These are phyloP conservation scores for Luffa aegyptiaca DNA, from an alignment of 306 rosid species.

Conservation along the genomic window DNA sequence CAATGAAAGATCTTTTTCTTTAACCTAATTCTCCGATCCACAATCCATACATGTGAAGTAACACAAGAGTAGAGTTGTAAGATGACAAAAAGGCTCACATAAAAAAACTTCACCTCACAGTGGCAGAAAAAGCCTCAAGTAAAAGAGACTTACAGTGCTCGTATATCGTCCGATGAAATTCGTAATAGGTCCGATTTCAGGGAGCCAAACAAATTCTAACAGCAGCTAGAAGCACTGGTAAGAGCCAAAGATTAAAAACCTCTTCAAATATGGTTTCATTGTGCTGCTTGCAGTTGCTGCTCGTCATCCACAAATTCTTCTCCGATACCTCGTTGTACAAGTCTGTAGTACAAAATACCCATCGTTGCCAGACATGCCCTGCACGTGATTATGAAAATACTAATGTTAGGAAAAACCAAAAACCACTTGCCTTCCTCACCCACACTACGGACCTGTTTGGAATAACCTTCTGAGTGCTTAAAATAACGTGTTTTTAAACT, in stretches of 20 bases:
- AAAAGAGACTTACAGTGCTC: not conserved
- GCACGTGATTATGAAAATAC: constrained; percentile 20
- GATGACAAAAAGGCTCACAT: constrained; percentile 13
- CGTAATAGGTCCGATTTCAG: constrained; percentile 1
- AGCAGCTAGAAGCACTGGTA: not conserved
- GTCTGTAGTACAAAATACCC: constrained; percentile 99
- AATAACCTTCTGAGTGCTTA: too few species aligned
- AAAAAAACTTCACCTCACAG: not conserved
- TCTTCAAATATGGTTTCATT: constrained; percentile 4
- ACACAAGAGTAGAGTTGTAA: constrained; percentile 1
- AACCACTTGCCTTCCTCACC: not conserved
- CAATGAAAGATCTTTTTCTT: not conserved
- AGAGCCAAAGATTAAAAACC: not conserved
- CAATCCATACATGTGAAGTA: constrained; percentile 10
- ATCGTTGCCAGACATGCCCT: constrained; percentile 99
- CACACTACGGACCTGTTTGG: too few species aligned
- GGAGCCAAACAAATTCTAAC: constrained; percentile 2
- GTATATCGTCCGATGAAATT: not conserved
- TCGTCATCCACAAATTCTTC: constrained; percentile 48
- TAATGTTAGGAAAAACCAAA: constrained; percentile 16
- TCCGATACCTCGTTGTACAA: constrained; percentile 64
- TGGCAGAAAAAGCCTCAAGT: not conserved
- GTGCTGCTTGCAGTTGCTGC: constrained; percentile 26
- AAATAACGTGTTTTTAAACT: too few species aligned
- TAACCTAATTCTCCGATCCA: not conserved